These are phyloP conservation scores for Ichthyophthirius multifiliis DNA, from an alignment of 169 alveolate species.

Conservation along the genomic window DNA sequence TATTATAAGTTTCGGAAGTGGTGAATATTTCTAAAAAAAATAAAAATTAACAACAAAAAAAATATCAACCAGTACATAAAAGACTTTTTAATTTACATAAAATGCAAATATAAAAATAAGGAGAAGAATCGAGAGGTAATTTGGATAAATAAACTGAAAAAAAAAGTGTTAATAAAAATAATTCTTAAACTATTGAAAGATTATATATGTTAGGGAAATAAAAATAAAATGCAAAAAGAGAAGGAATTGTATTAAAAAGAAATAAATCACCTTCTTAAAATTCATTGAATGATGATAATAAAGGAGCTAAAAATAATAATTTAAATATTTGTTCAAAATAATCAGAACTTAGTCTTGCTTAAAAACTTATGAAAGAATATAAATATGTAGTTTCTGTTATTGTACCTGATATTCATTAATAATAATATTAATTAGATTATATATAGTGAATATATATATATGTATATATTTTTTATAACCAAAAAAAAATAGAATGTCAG, in stretches of 20 bases:
- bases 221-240: neutral
- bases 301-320: neutral
- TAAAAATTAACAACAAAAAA: neutral
- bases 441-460: neutral
- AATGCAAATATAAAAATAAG: neutral
- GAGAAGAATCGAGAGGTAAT: neutral
- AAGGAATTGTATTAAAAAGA: no score
- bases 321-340: neutral
- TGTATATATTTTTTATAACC: neutral
- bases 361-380: neutral
- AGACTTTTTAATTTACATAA: neutral
- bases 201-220: neutral
- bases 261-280: neutral
- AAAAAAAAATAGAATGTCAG: neutral
- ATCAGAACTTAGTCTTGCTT: neutral
- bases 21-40: neutral
- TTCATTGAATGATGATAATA: neutral
- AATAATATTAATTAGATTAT: neutral
- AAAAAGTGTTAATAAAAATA: neutral
- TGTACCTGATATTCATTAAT: neutral
- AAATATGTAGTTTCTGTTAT: neutral
- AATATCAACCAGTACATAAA: neutral
- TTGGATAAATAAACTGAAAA: neutral
- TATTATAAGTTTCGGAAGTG: neutral
- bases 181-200: neutral